Conservation (phyloP, 2,329 filamentous ascomycete species). For the Ascochyta fabae region DNA sequence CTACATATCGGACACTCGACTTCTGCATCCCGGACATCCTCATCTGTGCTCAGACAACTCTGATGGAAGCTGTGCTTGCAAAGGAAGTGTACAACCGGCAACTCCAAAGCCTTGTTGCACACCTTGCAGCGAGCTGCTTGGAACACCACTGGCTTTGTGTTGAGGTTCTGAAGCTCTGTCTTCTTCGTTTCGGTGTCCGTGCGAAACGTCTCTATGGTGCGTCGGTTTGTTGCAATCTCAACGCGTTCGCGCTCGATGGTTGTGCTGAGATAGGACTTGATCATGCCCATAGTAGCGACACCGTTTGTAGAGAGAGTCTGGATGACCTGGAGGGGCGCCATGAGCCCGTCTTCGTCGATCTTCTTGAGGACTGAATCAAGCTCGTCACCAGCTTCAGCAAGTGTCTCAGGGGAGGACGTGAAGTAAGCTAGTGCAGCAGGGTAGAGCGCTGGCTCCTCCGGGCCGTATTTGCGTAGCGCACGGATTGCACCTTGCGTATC, state of each 20-base stretch:
- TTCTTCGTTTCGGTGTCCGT: conserved; percentile 82
- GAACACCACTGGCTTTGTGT: conserved; percentile 83
- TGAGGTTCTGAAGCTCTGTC: conserved; percentile 77
- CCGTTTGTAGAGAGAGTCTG: conserved; percentile 81
- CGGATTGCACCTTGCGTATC: conserved; percentile 91
- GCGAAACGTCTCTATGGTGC: conserved; percentile 82
- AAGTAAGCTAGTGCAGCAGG: conserved; percentile 92
- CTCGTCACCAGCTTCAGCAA: conserved; percentile 87
- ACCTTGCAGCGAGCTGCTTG: conserved; percentile 86
- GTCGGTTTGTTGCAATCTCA: conserved; percentile 83
- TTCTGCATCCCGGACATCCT: conserved; percentile 66
- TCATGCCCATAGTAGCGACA: conserved; percentile 96
- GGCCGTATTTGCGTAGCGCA: conserved; percentile 88
- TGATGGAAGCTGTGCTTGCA: conserved; percentile 98
- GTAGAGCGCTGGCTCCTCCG: conserved; percentile 89
- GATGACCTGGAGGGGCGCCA: conserved; percentile 96
- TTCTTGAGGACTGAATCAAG: conserved; percentile 79
- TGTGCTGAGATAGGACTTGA: conserved; percentile 88
- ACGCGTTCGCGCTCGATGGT: conserved; percentile 88
- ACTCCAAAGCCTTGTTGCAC: conserved; percentile 78
- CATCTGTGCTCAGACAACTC: conserved; percentile 74
- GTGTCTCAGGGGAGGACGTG: conserved; percentile 79
- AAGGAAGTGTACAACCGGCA: conserved; percentile 92
- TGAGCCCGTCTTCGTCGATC: conserved; percentile 88
- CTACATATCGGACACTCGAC: conserved; percentile 88